Evolutionary conservation across 1,139 yeast genomes (phyloP), one percentile per base, ranked within the genome.

Genomic region (Saccharomyces hybrid): DNA sequence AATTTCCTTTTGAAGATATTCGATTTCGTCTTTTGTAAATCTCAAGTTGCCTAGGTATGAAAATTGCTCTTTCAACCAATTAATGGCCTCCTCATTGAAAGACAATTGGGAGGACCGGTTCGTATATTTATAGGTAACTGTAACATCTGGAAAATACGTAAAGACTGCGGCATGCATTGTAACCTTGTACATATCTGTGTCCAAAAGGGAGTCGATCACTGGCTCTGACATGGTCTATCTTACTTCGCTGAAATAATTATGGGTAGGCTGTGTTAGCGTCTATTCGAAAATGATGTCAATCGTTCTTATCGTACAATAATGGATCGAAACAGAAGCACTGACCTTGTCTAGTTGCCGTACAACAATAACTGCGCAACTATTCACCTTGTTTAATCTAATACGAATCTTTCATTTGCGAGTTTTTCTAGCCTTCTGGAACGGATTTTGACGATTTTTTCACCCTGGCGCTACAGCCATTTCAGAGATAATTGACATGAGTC

Each of bases 91-190:
- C 5, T 62, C 55, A 59, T 79, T 87, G 58, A 93, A 77, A 55
- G 76, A 77, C 78, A 83, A 82, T 3, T 76, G 73, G 0, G 88
- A 84, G 2, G 97, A 88, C 63, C 99, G 76, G 70, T 93, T 93
- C 44, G 86, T 88, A 70, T 87, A 86, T 56, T 77, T 75, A 72
- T 91, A 93, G 5, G 76, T 75, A 16, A 86, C 97, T 58, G 73
- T 57, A 2, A 78, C 83, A 30, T 78, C 78, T 1, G 83, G 80
- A 65, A 86, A 91, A 73, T 88, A 85, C 63, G 78, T 77, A 64
- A 78, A 79, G 47, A 95, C 96, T 0, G 97, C 98, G 0, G 97
- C 97, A 69, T 93, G 99, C 99, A 93, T 93, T 5, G 97, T 88
- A 67, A 95, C 70, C 77, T 93, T 93, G 74, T 93, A 95, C 67